phyloP scores from a whole-genome alignment of 1,139 yeast genomes.

The Taphrina confusa region DNA sequence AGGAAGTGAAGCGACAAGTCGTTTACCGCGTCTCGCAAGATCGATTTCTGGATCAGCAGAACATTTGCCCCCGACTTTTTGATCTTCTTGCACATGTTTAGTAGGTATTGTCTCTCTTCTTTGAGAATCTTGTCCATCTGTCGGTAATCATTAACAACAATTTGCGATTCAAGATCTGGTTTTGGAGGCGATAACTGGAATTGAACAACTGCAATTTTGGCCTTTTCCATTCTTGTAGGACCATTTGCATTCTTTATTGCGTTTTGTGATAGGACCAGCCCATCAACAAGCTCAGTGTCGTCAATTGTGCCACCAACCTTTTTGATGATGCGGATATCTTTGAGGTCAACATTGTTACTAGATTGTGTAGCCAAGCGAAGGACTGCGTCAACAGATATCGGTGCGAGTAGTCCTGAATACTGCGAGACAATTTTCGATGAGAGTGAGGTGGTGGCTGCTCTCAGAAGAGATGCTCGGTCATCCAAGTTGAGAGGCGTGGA shows the following conservation, averaged over 20 bases:
- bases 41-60: constrained; percentile 86
- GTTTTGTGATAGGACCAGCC: constrained; percentile 88
- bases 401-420: constrained; percentile 79
- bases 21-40: constrained; percentile 94
- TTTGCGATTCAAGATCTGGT: constrained; percentile 97
- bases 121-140: constrained; percentile 98
- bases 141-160: constrained; percentile 94
- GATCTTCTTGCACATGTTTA: constrained; percentile 92
- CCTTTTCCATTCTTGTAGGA: constrained; percentile 93
- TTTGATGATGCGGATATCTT: constrained; percentile 83
- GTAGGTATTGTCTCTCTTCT: constrained; percentile 92
- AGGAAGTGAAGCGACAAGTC: constrained; percentile 93
- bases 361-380: constrained; percentile 60
- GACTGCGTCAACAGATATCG: constrained; percentile 92
- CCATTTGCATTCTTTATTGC: constrained; percentile 92
- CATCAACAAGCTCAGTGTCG: constrained; percentile 89
- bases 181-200: constrained; percentile 98
- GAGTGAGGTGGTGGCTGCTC: constrained; percentile 92
- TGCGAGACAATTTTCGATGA: constrained; percentile 88
- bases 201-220: constrained; percentile 86
- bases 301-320: constrained; percentile 98
- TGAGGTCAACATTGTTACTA: constrained; percentile 74
- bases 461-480: constrained; percentile 77
- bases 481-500: constrained; percentile 69
- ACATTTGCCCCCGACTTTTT: constrained; percentile 97